Evolutionary conservation across 371 early-diverging fungal species (phyloP), one percentile per base, ranked within the genome.

Genomic region (Apophysomyces trapeziformis): DNA sequence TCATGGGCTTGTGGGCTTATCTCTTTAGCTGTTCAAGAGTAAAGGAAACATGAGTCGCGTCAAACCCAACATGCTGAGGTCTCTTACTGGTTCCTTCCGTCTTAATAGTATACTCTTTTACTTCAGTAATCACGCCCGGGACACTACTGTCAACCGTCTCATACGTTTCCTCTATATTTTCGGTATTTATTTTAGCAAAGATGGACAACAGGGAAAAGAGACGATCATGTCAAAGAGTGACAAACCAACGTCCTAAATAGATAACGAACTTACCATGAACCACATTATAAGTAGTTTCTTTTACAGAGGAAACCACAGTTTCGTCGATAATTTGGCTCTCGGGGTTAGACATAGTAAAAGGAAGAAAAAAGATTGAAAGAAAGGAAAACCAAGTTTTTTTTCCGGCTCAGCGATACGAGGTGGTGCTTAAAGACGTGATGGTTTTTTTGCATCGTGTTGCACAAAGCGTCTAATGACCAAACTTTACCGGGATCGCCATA

Each of bases 331-430:
- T 16, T 16, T 9, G 35, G n/a, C 7, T 18, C 13, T 43, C 61
- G 13, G 61, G 26, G 43, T 62, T 47, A 47, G 46, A 45, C 63
- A 62, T 62, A 5, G 16, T 62, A 21, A 16, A 56, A 37, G 54
- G 54, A 56, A 44, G 54, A 50, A 41, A 57, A 43, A 57, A 66
- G 56, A 41, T 54, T 45, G 54, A 41, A 39, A 50, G 57, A 38
- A 41, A 61, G 14, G 38, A 26, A 66, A 39, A 61, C 60, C 47
- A 39, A 21, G 21, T 13, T 50, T 50, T 50, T 26, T 50, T 26
- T 26, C 32, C 54, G 21, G 54, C 5, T 26, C 21, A 21, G 21
- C n/a, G 54, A 50, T n/a, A 26, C 32, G 16, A 50, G 16, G 54
- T 26, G 21, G 54, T 11, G 54, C 54, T 50, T 50, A 50, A 50